Percentiles rank a stretch among this genome's conserved stretches.
These are phyloP conservation scores for Tylopilus subfusipes DNA, from an alignment of 768 basidiomycete species.

Conservation along the genomic window DNA sequence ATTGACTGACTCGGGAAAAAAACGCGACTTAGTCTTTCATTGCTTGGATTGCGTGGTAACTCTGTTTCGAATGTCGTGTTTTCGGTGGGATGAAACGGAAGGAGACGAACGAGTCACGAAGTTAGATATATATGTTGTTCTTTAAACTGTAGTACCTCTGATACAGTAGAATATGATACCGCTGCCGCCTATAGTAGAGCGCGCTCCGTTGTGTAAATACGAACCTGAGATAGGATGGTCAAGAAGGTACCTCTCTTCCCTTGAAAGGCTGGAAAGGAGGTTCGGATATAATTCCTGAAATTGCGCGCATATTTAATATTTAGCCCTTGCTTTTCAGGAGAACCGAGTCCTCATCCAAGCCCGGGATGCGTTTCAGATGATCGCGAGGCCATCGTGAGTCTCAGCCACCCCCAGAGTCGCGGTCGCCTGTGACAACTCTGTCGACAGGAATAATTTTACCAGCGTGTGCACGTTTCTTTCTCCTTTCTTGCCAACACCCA, in stretches of 20 bases:
- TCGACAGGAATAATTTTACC: conserved; percentile 85
- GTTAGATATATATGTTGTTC: too few species aligned
- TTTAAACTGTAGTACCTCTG: too few species aligned
- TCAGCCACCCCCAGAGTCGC: background rate
- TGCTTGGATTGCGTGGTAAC: conserved; percentile 25
- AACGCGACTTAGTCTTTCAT: conserved; percentile 16
- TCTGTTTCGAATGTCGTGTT: background rate
- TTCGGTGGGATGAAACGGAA: background rate
- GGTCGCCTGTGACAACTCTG: background rate
- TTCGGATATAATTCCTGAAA: conserved; percentile 21
- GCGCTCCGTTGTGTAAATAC: too few species aligned
- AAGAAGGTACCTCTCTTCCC: conserved; percentile 75
- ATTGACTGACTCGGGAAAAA: conserved; percentile 3
- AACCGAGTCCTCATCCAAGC: conserved; percentile 70
- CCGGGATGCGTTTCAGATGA: conserved; percentile 69
- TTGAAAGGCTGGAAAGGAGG: conserved; percentile 71
- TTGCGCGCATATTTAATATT: background rate
- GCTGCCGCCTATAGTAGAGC: too few species aligned
- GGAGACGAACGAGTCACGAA: background rate
- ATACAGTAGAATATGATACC: too few species aligned
- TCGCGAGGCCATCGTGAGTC: conserved; percentile 79
- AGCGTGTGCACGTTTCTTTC: conserved; percentile 33
- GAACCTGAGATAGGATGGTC: conserved; percentile 56
- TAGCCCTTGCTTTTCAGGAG: conserved; percentile 44
- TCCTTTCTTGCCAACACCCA: background rate